Base-by-base conservation (phyloP, 768 basidiomycete species). In the Trametes punicea region DNA sequence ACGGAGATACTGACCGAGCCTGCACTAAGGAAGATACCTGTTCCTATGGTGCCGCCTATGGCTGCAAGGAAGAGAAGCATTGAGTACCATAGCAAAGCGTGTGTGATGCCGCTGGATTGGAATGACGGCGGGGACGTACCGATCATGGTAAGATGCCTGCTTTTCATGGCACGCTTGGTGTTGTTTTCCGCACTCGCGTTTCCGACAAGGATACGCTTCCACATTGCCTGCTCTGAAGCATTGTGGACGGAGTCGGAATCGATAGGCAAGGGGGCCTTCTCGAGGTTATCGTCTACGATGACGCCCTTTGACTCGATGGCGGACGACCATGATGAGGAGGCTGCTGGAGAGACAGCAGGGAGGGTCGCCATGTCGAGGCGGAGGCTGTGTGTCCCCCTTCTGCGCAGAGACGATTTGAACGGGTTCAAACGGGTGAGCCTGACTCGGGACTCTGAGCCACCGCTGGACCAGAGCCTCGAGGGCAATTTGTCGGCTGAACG, bases 11-110 rank as follows among this genome's bases (percentile, higher is more conserved):
- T 38, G 49, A 79, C 79, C 45, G 78, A 77, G 44, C 81, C 83
- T 34, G 80, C 81, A 64, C 81, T 81, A 64, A 84, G 70, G 62
- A 84, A 84, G 39, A 84, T 81, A 46, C 82, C 81, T 2, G 79
- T 81, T n/a, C 80, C 80, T 36, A 81, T 82, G 0, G 81, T 83
- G 0, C 81, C 80, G 16, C 81, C 80, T 54, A 81, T 80, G 21
- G 79, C 80, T 79, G 48, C 10, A 41, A n/a, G 40, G 11, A 29
- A 27, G 18, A 46, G 42, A 3, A 30, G 10, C 23, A 44, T 13
- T 40, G 41, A 58, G 20, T n/a, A 18, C 20, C 10, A 25, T 38
- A n/a, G n/a, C 26, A 13, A 40, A 31, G 39, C n/a, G 31, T 29
- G 41, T 23, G 8, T 21, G 16, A 6, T 23, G 44, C 11, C 18